Conservation (phyloP, 2,329 filamentous ascomycete genomes). For the Onygenales sp. region DNA sequence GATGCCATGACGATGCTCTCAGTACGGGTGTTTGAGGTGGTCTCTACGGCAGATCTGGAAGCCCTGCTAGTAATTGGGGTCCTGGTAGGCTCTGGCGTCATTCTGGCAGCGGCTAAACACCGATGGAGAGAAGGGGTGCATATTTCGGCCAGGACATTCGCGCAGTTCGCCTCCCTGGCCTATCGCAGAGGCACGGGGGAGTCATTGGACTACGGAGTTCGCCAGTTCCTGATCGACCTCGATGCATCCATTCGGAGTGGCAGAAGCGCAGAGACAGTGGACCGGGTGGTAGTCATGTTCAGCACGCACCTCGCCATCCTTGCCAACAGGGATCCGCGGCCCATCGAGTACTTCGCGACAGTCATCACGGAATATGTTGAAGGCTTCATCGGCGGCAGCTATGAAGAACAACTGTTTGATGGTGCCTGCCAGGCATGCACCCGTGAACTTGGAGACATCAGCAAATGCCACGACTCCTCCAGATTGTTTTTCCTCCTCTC, state of each 20-base stretch:
- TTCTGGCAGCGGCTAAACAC: slow-evolving; percentile 11
- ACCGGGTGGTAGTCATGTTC: slow-evolving; percentile 10
- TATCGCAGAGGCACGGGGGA: slow-evolving; percentile 12
- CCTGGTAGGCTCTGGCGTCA: slow-evolving; percentile 9
- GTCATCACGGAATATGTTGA: slow-evolving; percentile 15
- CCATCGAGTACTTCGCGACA: slow-evolving; percentile 13
- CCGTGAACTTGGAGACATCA: slow-evolving; percentile 14
- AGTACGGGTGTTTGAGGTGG: slow-evolving; percentile 10
- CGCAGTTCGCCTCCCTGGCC: slow-evolving; percentile 12
- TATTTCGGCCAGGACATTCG: slow-evolving; percentile 11
- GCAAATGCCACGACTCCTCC: slow-evolving; percentile 11
- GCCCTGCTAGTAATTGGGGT: slow-evolving; percentile 6
- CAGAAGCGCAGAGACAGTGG: slow-evolving; percentile 13
- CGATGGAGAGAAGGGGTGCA: slow-evolving; percentile 14
- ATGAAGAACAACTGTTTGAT: slow-evolving; percentile 15
- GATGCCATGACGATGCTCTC: slow-evolving; percentile 12
- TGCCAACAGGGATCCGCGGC: slow-evolving; percentile 11
- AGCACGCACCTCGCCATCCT: slow-evolving; percentile 12
- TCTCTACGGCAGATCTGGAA: slow-evolving; percentile 10
- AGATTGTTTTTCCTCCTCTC: slow-evolving; percentile 13
- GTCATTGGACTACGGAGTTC: slow-evolving; percentile 13
- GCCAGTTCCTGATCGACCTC: slow-evolving; percentile 14
- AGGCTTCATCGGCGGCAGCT: slow-evolving; percentile 15
- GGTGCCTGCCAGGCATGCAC: slow-evolving; percentile 16
- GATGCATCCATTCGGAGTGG: slow-evolving; percentile 12